Evolutionary conservation across 139 green algal genomes (phyloP), one percentile per base, ranked within the genome.

Genomic region (Chlamydomonas applanata): DNA sequence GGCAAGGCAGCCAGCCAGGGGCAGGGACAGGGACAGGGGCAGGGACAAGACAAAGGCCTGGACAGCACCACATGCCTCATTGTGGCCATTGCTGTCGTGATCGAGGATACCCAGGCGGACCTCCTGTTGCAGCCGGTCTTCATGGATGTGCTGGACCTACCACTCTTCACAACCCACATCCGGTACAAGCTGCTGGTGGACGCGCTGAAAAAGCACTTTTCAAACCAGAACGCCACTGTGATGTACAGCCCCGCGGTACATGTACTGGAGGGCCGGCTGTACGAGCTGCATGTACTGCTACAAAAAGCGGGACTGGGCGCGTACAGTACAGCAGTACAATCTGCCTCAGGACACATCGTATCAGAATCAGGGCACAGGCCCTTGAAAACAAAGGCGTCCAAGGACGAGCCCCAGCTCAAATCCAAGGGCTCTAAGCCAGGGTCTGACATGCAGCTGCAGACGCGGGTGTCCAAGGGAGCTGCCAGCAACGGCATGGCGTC

Each of bases 241-340:
- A 62, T 29, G n/a, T 62, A 62, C 54, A 62, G 54, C 54, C 24
- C 22, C 4, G 54, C 54, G 9, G 54, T 62, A 14, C n/a, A 62
- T 29, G 24, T 33, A 14, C 54, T 62, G 54, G 24, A 62, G n/a
- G 54, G n/a, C 22, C 13, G n/a, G 54, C 24, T 62, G 54, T 62
- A 29, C 54, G 54, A 62, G 54, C n/a, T 62, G 54, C 54, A 62
- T 62, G n/a, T 27, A 9, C 24, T 62, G n/a, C 54, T 62, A 14
- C 24, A 62, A 14, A 27, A 62, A 62, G 54, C 54, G 4, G 54
- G 54, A 4, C 54, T 62, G 13, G 54, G 54, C 40, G 40, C 40
- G 40, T 49, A 49, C 40, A 49, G 40, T 11, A 11, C 40, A 11
- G 40, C 40, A 49, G 11, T 49, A 49, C 40, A 49, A 11, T 7